Evolutionary conservation across 2,329 filamentous ascomycete species (phyloP).

Genomic region (Lecanicillium sp.): DNA sequence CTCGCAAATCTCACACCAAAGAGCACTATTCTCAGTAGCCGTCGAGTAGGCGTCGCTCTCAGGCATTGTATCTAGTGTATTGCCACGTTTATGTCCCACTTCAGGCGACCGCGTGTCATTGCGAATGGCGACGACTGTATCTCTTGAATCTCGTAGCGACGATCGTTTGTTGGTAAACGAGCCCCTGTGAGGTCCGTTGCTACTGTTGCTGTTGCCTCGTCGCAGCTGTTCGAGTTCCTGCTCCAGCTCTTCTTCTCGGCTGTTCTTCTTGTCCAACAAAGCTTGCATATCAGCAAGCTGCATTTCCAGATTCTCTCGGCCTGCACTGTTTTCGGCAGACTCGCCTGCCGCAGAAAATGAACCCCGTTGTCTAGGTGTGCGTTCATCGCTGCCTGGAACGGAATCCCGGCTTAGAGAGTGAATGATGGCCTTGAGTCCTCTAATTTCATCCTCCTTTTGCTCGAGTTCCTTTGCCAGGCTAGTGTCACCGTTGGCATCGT

Average conservation of each 20-base stretch:
- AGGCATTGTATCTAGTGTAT: constrained; percentile 58
- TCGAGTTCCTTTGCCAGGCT: constrained; percentile 67
- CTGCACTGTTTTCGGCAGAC: constrained; percentile 29
- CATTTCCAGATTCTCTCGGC: constrained; percentile 63
- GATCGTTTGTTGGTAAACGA: constrained; percentile 34
- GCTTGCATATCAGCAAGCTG: constrained; percentile 72
- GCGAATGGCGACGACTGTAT: constrained; percentile 52
- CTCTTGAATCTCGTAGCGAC: constrained; percentile 57
- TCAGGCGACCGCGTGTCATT: constrained; percentile 39
- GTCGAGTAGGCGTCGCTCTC: constrained; percentile 64
- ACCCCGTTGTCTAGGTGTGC: constrained; percentile 18
- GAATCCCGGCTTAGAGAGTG: constrained; percentile 83
- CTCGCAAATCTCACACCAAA: constrained; percentile 96
- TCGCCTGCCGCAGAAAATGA: neutral
- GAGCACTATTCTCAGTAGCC: constrained; percentile 61
- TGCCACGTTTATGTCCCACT: constrained; percentile 37
- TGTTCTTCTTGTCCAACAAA: constrained; percentile 62
- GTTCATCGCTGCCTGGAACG: constrained; percentile 33
- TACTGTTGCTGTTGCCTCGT: constrained; percentile 26
- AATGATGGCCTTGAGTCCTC: constrained; percentile 94
- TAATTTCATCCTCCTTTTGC: constrained; percentile 94
- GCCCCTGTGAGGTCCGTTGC: constrained; percentile 22
- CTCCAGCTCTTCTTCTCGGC: constrained; percentile 77
- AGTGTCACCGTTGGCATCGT: constrained; percentile 31
- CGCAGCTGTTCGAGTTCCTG: constrained; percentile 66